phyloP scores from a whole-genome alignment of 2,329 filamentous ascomycete species.

The Calonectria fujianensis region DNA sequence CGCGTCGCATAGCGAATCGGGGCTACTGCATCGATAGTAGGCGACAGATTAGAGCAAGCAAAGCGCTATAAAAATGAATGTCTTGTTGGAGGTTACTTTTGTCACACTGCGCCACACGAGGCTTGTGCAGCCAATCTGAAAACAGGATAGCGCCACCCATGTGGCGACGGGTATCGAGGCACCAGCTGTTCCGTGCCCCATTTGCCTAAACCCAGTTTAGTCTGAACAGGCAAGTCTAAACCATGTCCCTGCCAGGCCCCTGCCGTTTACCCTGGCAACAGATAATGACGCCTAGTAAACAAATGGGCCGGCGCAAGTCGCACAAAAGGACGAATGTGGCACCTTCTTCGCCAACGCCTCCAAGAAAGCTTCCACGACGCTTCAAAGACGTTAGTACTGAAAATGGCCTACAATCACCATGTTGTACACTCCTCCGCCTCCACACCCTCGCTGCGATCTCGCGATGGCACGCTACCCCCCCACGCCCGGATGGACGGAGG shows the following conservation, averaged over 20 bases:
- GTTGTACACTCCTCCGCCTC: slow-evolving; percentile 81
- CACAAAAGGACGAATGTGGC: slow-evolving; percentile 58
- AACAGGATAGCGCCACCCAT: slow-evolving; percentile 8
- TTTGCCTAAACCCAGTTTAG: slow-evolving; percentile 38
- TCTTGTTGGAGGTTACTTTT: slow-evolving; percentile 30
- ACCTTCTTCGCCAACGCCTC: slow-evolving; percentile 64
- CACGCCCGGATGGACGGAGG: slow-evolving; percentile 76
- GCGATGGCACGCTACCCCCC: slow-evolving; percentile 78
- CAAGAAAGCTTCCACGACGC: slow-evolving; percentile 63
- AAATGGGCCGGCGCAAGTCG: slow-evolving; percentile 48
- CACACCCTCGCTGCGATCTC: slow-evolving; percentile 84
- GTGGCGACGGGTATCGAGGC: slow-evolving; percentile 43
- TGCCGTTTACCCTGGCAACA: slow-evolving; percentile 60
- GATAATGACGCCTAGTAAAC: slow-evolving; percentile 59
- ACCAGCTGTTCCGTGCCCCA: slow-evolving; percentile 42
- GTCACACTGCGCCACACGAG: not conserved
- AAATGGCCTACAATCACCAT: slow-evolving; percentile 63
- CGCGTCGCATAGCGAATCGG: slow-evolving; percentile 21
- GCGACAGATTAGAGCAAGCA: slow-evolving; percentile 39
- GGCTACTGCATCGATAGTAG: not conserved
- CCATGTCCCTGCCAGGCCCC: slow-evolving; percentile 42
- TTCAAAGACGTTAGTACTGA: slow-evolving; percentile 61
- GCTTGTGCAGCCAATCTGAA: slow-evolving; percentile 7
- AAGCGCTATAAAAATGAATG: not conserved
- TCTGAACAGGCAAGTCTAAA: slow-evolving; percentile 19